Percentiles rank a stretch among this genome's conserved stretches.
Conservation (phyloP, 352 stramenopile genomes). For the Bremia lactucae region DNA sequence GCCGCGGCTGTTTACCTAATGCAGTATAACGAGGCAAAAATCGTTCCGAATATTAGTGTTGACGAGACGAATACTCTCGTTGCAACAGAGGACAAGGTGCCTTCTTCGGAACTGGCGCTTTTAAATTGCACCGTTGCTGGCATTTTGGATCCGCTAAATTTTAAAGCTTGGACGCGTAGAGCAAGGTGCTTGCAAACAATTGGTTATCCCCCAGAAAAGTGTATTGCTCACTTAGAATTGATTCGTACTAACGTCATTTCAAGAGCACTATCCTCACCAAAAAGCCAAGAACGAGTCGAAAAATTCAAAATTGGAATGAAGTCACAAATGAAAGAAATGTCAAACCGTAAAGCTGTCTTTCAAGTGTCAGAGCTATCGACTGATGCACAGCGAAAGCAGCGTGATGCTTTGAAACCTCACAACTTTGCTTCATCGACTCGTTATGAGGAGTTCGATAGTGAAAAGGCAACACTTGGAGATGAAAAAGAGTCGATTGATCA, state of each 20-base stretch:
- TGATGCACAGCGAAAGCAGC: slow-evolving; percentile 3
- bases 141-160: slow-evolving; percentile 17
- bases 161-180: slow-evolving; percentile 22
- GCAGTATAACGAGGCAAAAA: background rate
- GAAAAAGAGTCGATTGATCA: slow-evolving; percentile 8
- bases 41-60: background rate
- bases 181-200: slow-evolving; percentile 9
- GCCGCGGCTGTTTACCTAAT: background rate
- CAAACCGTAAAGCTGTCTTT: background rate
- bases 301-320: slow-evolving; percentile 5
- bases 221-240: slow-evolving; percentile 4
- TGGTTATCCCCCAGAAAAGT: slow-evolving; percentile 2
- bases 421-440: background rate
- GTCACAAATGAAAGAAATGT: background rate
- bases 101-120: background rate
- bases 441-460: background rate
- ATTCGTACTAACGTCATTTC: background rate
- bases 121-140: slow-evolving; percentile 21
- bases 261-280: background rate
- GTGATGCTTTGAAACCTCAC: background rate
- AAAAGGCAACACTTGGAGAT: background rate
- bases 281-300: background rate
- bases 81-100: background rate
- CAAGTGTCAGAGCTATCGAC: slow-evolving; percentile 1
- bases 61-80: background rate